These are phyloP conservation scores for Phytophthora kernoviae DNA, from an alignment of 352 stramenopile species.

Conservation along the genomic window DNA sequence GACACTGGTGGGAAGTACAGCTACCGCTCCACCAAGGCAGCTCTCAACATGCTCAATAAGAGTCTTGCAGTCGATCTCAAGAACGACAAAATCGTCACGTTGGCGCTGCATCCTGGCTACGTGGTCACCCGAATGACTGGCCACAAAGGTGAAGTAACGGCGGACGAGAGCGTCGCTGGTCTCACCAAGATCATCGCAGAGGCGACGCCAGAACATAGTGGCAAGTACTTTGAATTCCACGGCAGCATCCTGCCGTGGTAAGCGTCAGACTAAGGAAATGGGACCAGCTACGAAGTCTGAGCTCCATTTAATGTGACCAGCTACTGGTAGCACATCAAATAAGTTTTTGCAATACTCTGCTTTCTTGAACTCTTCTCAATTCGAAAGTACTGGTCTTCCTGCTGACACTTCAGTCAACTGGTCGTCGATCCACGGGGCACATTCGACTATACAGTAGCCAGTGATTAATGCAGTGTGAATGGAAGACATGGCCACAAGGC, in stretches of 20 bases:
- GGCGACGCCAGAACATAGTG: constrained; percentile 41
- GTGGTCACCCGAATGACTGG: constrained; percentile 59
- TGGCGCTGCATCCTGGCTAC: constrained; percentile 60
- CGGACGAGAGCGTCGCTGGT: constrained; percentile 42
- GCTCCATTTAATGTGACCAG: too few species aligned
- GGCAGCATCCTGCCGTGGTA: constrained; percentile 47
- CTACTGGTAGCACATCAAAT: too few species aligned
- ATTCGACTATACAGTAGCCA: constrained; percentile 39
- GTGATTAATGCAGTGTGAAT: constrained; percentile 34
- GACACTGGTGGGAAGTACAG: constrained; percentile 43
- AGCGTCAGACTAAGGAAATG: not conserved
- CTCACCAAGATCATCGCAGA: constrained; percentile 46
- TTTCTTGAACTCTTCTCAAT: not conserved
- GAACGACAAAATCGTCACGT: constrained; percentile 42
- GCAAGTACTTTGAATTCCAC: constrained; percentile 52
- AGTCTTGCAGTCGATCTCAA: constrained; percentile 54
- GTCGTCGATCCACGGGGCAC: constrained; percentile 41
- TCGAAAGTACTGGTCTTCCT: not conserved
- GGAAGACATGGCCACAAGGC: constrained; percentile 49
- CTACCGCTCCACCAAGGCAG: constrained; percentile 76
- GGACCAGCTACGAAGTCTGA: too few species aligned
- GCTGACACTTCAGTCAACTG: constrained; percentile 19
- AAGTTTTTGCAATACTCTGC: too few species aligned
- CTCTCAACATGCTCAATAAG: constrained; percentile 73
- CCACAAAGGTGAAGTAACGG: constrained; percentile 33